A percentile compares a stretch with the other conserved stretches of the same genome.
phyloP scores from a whole-genome alignment of 345 rosid species.

The Citrus trifoliata region DNA sequence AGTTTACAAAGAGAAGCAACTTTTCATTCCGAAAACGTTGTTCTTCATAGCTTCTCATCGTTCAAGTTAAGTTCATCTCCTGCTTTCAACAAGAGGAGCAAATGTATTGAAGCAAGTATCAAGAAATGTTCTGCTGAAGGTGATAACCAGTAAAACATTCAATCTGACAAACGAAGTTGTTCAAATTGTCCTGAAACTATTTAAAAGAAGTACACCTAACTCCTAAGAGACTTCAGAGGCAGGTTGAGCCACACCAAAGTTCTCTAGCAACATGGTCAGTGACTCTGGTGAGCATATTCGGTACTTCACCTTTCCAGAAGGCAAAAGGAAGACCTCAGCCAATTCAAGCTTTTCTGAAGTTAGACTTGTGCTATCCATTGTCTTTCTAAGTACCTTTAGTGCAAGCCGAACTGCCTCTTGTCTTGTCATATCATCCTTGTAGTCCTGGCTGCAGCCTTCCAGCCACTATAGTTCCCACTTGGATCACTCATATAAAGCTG shows the following conservation, averaged over 20 bases:
- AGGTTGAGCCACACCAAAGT: slow-evolving; percentile 77
- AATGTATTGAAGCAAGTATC: too few relatives aligned
- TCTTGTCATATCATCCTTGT: slow-evolving; percentile 78
- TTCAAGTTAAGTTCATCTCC: too few relatives aligned
- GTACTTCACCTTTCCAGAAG: slow-evolving; percentile 80
- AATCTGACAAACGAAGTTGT: background rate
- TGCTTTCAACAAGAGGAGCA: too few relatives aligned
- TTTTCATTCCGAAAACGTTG: too few relatives aligned
- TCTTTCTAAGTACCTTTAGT: slow-evolving; percentile 83
- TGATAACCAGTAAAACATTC: too few relatives aligned
- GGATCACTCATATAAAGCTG: slow-evolving; percentile 95
- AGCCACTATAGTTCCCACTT: slow-evolving; percentile 86
- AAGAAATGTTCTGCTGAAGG: too few relatives aligned
- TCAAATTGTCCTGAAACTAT: background rate
- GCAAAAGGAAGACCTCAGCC: slow-evolving; percentile 73
- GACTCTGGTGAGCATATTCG: slow-evolving; percentile 76
- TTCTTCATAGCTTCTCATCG: too few relatives aligned
- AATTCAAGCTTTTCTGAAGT: slow-evolving; percentile 91
- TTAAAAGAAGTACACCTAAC: slow-evolving; percentile 21
- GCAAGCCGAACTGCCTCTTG: slow-evolving; percentile 91
- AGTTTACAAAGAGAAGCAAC: too few relatives aligned
- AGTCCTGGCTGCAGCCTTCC: slow-evolving; percentile 98
- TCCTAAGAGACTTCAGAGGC: slow-evolving; percentile 56
- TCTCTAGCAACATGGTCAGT: slow-evolving; percentile 67
- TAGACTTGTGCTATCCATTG: slow-evolving; percentile 97